These are phyloP conservation scores for Talaromyces stipitatus DNA, from an alignment of 495 filamentous ascomycete species.

Conservation along the genomic window DNA sequence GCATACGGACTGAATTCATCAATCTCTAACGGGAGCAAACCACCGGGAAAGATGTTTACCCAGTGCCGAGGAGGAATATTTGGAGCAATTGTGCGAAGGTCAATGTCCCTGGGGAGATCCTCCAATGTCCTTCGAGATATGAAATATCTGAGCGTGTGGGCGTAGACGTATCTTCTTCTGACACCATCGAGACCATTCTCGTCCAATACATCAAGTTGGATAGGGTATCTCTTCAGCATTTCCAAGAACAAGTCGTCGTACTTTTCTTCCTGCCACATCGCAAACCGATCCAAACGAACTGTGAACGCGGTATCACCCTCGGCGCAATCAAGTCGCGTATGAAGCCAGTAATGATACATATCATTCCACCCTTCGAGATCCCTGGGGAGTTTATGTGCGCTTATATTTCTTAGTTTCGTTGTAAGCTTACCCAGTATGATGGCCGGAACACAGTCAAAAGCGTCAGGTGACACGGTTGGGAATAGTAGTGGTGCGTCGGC, in stretches of 20 bases:
- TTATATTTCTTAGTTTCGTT: too few relatives aligned
- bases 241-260: not conserved
- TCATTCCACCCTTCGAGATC: too few relatives aligned
- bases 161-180: not conserved
- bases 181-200: conserved; percentile 5
- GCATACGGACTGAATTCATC: too few relatives aligned
- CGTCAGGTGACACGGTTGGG: too few relatives aligned
- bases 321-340: too few relatives aligned
- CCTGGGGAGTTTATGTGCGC: too few relatives aligned
- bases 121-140: not conserved
- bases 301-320: not conserved
- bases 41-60: not conserved
- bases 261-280: not conserved
- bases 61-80: not conserved
- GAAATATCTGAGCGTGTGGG: not conserved
- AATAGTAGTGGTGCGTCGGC: too few relatives aligned
- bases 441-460: too few relatives aligned
- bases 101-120: not conserved
- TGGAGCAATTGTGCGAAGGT: not conserved
- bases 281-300: not conserved
- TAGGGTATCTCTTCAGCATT: not conserved
- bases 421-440: too few relatives aligned
- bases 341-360: too few relatives aligned
- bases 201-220: not conserved
- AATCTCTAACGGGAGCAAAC: not conserved